Base-by-base conservation (phyloP, 768 basidiomycete species). In the Lactifluus piperatus region DNA sequence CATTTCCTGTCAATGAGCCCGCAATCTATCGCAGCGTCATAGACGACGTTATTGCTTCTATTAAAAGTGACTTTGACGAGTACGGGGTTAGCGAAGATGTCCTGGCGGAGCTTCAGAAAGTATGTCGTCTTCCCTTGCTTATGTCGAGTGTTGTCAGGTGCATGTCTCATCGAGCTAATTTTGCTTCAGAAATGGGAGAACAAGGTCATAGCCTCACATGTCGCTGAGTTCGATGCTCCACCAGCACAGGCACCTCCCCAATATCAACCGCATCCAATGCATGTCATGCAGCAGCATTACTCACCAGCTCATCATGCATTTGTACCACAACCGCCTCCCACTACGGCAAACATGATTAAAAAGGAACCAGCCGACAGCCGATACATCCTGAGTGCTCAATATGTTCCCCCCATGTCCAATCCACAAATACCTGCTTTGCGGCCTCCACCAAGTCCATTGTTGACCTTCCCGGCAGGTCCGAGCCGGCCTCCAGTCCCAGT, bases 11-110 rank as follows among this genome's bases (percentile, higher is more conserved):
- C 58, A 72, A 80, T 82, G 84, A 94, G 93, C 93, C 93, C 70
- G 68, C 73, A 66, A 88, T 91, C 67, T 99, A 99, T 74, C 90
- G 95, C 64, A 72, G 83, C 59, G 88, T 99, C 73, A 97, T 99
- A 75, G 93, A 97, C 83, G 93, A 97, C 74, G 94, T 98, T 65
- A 88, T 98, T 67, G 74, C 75, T 32, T 77, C 80, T 66, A 89
- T 95, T 77, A 91, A 89, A 75, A 76, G 83, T 72, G 94, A 97
- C 71, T 99, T 98, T 74, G 94, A 98, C 71, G 93, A 95, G 70
- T 94, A 89, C 68, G 97, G 97, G 62, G 88, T 99, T 63, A 79
- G 85, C 70, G 72, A 97, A 71, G 91, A 93, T 20, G 86, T 98
- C 58, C 77, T 97, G 48, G 84, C 85, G 65, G 87, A 91, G 51